A percentile compares a stretch with the other conserved stretches of the same genome.
phyloP scores from a whole-genome alignment of 441 rosid species.

The Bocquillonia castaneifolia region DNA sequence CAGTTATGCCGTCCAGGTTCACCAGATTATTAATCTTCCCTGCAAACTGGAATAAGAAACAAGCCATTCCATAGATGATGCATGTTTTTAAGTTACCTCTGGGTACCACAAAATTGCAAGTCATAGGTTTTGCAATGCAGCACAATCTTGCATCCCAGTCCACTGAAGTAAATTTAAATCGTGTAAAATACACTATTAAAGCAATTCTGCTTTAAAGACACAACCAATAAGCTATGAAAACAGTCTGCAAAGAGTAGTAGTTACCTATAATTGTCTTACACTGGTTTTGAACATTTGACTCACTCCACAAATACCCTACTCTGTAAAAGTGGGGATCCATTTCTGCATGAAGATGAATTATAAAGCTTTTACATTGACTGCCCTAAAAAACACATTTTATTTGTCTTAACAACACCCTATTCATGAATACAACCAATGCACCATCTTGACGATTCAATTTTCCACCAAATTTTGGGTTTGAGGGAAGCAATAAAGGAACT shows the following conservation, averaged over 20 bases:
- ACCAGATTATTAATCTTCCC: slow-evolving; percentile 26
- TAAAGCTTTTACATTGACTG: slow-evolving; percentile 2
- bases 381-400: slow-evolving; percentile 11
- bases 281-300: slow-evolving; percentile 24
- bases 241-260: slow-evolving; percentile 26
- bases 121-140: slow-evolving; percentile 19
- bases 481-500: neutral
- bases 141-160: slow-evolving; percentile 19
- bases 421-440: slow-evolving; percentile 13
- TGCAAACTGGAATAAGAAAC: slow-evolving; percentile 31
- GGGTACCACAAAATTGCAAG: slow-evolving; percentile 15
- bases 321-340: slow-evolving; percentile 21
- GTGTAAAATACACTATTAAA: slow-evolving; percentile 18
- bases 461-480: slow-evolving; percentile 1
- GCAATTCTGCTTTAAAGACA: slow-evolving; percentile 20
- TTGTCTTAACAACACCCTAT: slow-evolving; percentile 6
- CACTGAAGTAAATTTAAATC: slow-evolving; percentile 27
- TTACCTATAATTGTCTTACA: slow-evolving; percentile 31
- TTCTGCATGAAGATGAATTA: slow-evolving; percentile 18
- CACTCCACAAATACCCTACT: slow-evolving; percentile 28
- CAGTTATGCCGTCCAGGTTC: slow-evolving; percentile 22
- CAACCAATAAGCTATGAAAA: slow-evolving; percentile 23
- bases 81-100: slow-evolving; percentile 29
- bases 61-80: slow-evolving; percentile 19
- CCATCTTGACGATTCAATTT: neutral